Conservation (phyloP, 1,139 yeast species). For the Pichia cactophila region DNA sequence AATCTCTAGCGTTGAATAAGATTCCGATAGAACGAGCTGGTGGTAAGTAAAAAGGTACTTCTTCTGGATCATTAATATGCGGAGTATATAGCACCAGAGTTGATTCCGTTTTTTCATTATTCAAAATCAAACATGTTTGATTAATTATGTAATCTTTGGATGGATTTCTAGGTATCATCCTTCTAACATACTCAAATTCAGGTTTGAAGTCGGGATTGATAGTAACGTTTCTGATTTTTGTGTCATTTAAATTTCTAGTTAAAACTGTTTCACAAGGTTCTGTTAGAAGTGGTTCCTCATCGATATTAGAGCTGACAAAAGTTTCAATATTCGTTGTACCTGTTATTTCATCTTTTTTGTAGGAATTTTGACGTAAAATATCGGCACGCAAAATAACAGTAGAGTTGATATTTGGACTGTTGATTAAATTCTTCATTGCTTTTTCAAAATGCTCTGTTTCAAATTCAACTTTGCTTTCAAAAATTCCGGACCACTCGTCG, state of each 20-base stretch:
- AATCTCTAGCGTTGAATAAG: slow-evolving; percentile 37
- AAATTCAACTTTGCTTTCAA: slow-evolving; percentile 39
- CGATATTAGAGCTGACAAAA: slow-evolving; percentile 27
- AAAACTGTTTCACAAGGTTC: slow-evolving; percentile 32
- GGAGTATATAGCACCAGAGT: slow-evolving; percentile 68
- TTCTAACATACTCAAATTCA: slow-evolving; percentile 54
- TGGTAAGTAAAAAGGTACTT: slow-evolving; percentile 84
- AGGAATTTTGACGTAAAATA: slow-evolving; percentile 51
- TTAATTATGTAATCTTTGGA: slow-evolving; percentile 74
- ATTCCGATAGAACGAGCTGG: slow-evolving; percentile 78
- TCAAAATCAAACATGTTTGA: slow-evolving; percentile 67
- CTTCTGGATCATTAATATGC: slow-evolving; percentile 52
- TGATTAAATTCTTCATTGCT: slow-evolving; percentile 76
- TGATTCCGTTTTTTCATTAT: slow-evolving; percentile 30
- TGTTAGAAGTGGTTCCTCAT: slow-evolving; percentile 19
- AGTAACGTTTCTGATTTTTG: slow-evolving; percentile 41
- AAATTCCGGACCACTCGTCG: slow-evolving; percentile 56
- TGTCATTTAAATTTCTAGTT: slow-evolving; percentile 48
- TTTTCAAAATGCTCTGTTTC: slow-evolving; percentile 50
- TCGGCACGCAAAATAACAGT: slow-evolving; percentile 88
- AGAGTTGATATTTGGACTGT: slow-evolving; percentile 87
- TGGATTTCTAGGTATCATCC: slow-evolving; percentile 86
- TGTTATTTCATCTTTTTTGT: slow-evolving; percentile 17
- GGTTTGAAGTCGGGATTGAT: slow-evolving; percentile 33
- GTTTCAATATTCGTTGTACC: slow-evolving; percentile 18